Evolutionary conservation across 371 early-diverging fungal genomes (phyloP).

Genomic region (Smittium culicis): DNA sequence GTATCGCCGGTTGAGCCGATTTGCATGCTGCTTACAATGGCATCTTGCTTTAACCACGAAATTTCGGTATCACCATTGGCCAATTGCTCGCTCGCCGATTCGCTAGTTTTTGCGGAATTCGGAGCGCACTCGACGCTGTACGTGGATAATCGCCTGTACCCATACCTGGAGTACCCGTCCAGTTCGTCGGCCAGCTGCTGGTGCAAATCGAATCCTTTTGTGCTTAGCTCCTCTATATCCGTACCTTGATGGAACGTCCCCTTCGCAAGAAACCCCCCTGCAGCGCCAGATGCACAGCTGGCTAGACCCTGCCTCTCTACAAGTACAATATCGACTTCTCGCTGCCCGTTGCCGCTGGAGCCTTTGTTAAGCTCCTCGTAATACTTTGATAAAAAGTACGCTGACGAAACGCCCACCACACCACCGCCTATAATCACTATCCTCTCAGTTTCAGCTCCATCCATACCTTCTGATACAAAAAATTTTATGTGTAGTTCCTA

Average conservation of each 20-base stretch:
- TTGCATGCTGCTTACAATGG: background rate
- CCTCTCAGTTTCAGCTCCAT: background rate
- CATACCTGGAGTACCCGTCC: constrained; percentile 39
- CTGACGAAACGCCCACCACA: constrained; percentile 44
- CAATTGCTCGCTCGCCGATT: constrained; percentile 25
- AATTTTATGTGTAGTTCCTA: too few relatives aligned
- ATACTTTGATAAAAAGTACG: constrained; percentile 40
- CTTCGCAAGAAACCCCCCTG: constrained; percentile 55
- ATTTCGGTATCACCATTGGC: constrained; percentile 21
- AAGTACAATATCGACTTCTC: constrained; percentile 30
- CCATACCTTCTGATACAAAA: too few relatives aligned
- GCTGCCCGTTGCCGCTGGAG: too few relatives aligned
- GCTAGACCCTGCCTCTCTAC: constrained; percentile 47
- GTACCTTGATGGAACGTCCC: constrained; percentile 47
- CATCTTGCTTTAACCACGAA: constrained; percentile 15
- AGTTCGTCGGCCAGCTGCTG: constrained; percentile 38
- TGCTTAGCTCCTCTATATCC: constrained; percentile 34
- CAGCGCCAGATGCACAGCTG: constrained; percentile 49
- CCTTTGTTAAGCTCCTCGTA: constrained; percentile 18
- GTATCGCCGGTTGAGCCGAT: background rate
- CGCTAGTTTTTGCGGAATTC: constrained; percentile 21
- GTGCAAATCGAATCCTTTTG: constrained; percentile 45
- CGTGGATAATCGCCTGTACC: constrained; percentile 42
- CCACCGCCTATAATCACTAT: constrained; percentile 43
- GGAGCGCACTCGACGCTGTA: constrained; percentile 30